Evolutionary conservation across 2,329 filamentous ascomycete genomes (phyloP), one percentile per base, ranked within the genome.

Genomic region (Aspergillus sp.): DNA sequence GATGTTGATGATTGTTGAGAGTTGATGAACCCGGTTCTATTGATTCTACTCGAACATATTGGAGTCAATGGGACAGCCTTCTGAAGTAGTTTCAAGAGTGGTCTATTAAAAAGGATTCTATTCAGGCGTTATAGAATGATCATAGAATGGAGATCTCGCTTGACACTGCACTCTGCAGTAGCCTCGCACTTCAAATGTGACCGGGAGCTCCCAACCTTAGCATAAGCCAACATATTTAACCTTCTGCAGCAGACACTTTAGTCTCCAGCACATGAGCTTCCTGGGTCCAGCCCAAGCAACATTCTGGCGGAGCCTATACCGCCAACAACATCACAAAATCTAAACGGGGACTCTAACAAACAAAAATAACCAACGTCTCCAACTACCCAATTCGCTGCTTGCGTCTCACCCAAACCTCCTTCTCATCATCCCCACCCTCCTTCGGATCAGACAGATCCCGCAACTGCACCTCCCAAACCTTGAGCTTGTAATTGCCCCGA

Each of bases 381-480:
- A 28, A 15, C n/a, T 63, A 75, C 10, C 72, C 72, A 30, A 75
- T 74, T 25, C 71, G 57, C 45, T 74, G 71, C 51, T 74, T 75
- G 4, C 70, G 63, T 69, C 74, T 64, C 45, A 76, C 73, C 72
- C 72, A 75, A 8, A 76, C 67, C 55, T 75, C 72, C 57, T 74
- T 65, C 6, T 75, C 69, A 2, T 28, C 48, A 7, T 19, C 30
- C 2, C 62, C 58, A 21, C 52, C 36, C 32, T 15, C 17, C 4
- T 59, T 43, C 6, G 32, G 32, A 5, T 41, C 55, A 5, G 57
- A 25, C n/a, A 43, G 53, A 12, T 73, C 68, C 48, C 85, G 79
- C 9, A 87, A 55, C 61, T 90, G 80, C 0, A 88, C 81, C 64
- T 90, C 87, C 87, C 87, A 90, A 0, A 88, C 74, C 21, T 81